Percentiles rank a stretch among this genome's conserved stretches.
These are phyloP conservation scores for Pythium myriotylum DNA, from an alignment of 352 stramenopile species.

Conservation along the genomic window DNA sequence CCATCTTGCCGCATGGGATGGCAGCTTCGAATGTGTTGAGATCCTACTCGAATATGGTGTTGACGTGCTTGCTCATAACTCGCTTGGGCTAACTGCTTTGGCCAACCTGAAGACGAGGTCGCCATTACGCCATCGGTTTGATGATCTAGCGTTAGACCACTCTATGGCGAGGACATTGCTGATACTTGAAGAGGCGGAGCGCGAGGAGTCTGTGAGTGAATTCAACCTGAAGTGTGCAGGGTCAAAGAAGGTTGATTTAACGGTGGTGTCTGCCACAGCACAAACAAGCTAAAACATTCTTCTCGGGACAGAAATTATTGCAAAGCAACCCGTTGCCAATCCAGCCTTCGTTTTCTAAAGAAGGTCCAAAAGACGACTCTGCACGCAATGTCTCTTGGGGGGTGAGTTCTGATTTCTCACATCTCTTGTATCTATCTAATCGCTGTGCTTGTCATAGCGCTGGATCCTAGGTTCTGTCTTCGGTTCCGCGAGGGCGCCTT, in stretches of 20 bases:
- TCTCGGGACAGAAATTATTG: no score
- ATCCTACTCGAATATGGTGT: constrained; percentile 73
- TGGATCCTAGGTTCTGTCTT: constrained; percentile 32
- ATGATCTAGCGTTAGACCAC: constrained; percentile 52
- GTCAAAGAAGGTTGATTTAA: background rate
- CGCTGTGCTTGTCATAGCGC: constrained; percentile 9
- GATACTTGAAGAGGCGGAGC: constrained; percentile 46
- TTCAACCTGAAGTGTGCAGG: no score
- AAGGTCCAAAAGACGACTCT: background rate
- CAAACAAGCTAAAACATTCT: no score
- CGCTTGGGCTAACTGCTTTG: constrained; percentile 50
- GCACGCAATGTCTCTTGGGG: constrained; percentile 4
- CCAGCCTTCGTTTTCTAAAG: no score
- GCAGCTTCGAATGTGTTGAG: constrained; percentile 56
- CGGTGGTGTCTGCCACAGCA: background rate
- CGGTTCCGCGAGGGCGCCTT: background rate
- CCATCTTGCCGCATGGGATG: constrained; percentile 69
- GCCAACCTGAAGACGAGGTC: constrained; percentile 65
- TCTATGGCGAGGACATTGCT: constrained; percentile 51
- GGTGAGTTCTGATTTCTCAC: background rate
- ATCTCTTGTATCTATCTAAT: constrained; percentile 5
- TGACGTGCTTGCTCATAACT: constrained; percentile 49
- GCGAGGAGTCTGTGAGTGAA: constrained; percentile 16
- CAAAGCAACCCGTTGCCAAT: no score
- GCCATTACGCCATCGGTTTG: constrained; percentile 67